Evolutionary conservation across 1,284 basidiomycete species (phyloP).

Genomic region (Rhodofomes roseus): DNA sequence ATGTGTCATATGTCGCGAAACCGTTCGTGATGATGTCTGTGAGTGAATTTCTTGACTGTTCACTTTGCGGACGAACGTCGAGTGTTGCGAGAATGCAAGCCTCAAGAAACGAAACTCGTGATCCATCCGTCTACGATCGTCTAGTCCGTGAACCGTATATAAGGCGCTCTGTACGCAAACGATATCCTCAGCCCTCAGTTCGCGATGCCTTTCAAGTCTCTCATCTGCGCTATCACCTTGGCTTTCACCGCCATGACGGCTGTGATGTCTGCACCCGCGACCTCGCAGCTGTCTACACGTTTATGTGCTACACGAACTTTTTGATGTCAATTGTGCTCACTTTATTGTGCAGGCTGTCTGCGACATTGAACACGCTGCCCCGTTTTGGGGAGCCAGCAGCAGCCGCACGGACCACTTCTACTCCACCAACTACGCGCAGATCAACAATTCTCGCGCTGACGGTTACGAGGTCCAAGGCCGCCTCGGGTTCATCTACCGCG

Average conservation of each 20-base stretch:
- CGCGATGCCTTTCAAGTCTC: no score
- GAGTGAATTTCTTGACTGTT: no score
- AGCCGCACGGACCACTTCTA: slow-evolving; percentile 5
- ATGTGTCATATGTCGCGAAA: no score
- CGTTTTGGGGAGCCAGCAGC: background rate
- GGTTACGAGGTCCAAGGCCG: background rate
- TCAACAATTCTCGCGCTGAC: background rate
- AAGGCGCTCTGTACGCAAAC: no score
- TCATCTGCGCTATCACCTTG: no score
- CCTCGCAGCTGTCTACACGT: background rate
- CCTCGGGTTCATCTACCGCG: background rate
- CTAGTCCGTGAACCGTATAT: no score
- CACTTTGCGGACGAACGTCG: no score
- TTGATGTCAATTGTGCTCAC: background rate
- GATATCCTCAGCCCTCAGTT: no score
- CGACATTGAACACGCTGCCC: background rate
- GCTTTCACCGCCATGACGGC: background rate
- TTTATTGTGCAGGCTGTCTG: background rate
- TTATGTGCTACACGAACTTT: background rate
- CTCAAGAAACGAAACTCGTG: no score
- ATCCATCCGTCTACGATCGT: no score
- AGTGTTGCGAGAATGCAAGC: no score
- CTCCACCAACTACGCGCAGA: background rate
- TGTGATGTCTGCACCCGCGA: background rate
- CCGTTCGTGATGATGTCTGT: no score